A percentile compares a stretch with the other conserved stretches of the same genome.
These are phyloP conservation scores for Talaromyces pinophilus DNA, from an alignment of 2,329 filamentous ascomycete genomes.

Conservation along the genomic window DNA sequence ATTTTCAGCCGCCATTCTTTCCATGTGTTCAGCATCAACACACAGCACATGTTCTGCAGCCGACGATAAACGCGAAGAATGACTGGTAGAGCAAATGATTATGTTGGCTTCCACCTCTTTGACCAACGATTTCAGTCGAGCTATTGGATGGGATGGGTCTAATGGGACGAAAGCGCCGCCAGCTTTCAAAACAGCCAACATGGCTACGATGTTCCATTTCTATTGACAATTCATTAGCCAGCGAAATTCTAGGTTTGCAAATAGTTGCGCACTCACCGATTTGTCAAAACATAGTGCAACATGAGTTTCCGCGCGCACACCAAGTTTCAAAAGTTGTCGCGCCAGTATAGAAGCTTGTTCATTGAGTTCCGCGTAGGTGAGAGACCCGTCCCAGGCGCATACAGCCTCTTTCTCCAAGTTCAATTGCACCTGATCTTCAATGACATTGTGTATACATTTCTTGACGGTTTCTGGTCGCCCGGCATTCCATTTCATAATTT, in stretches of 20 bases:
- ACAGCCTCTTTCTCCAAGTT: constrained; percentile 33
- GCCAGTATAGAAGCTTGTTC: constrained; percentile 37
- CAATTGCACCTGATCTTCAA: constrained; percentile 17
- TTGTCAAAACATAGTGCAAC: constrained; percentile 32
- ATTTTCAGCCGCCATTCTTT: not conserved
- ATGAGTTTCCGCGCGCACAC: constrained; percentile 32
- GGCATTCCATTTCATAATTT: constrained; percentile 57
- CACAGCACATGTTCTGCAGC: constrained; percentile 22
- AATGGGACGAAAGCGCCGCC: constrained; percentile 26
- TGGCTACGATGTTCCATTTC: constrained; percentile 27
- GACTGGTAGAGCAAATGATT: constrained; percentile 9
- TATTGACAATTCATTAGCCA: constrained; percentile 3
- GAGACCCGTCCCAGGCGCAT: constrained; percentile 36
- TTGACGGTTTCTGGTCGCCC: constrained; percentile 44
- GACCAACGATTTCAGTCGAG: constrained; percentile 11
- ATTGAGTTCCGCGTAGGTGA: constrained; percentile 39
- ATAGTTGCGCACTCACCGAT: constrained; percentile 12
- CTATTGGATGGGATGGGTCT: constrained; percentile 20
- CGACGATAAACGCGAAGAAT: constrained; percentile 13
- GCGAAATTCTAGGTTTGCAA: not conserved
- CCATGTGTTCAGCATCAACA: constrained; percentile 12
- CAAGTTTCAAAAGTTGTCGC: constrained; percentile 32
- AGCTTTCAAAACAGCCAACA: constrained; percentile 27
- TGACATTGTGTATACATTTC: constrained; percentile 24
- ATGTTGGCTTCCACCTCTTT: constrained; percentile 12